These are phyloP conservation scores for Mycena galericulata DNA, from an alignment of 768 basidiomycete species.

Conservation along the genomic window DNA sequence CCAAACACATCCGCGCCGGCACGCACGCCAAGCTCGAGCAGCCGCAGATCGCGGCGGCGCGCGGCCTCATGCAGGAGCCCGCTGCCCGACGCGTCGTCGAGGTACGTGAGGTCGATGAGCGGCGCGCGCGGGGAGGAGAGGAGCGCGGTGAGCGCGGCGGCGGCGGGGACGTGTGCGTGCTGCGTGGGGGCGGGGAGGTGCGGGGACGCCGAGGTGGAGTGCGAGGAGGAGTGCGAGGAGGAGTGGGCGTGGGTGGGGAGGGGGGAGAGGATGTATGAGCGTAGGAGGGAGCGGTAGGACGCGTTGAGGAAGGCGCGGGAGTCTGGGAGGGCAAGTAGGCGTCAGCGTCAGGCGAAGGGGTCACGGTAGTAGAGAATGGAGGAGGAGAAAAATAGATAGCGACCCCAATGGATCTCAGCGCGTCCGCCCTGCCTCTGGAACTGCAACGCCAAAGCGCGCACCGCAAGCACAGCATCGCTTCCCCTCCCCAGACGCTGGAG, in stretches of 20 bases:
- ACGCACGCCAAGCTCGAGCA: constrained; percentile 87
- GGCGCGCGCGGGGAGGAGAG: constrained; percentile 77
- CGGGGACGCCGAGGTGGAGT: background rate
- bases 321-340: constrained; percentile 55
- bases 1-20: constrained; percentile 86
- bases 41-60: constrained; percentile 78
- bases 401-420: no score
- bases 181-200: background rate
- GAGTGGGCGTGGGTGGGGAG: constrained; percentile 33
- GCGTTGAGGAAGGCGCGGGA: constrained; percentile 83
- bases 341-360: background rate
- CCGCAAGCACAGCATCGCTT: no score
- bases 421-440: no score
- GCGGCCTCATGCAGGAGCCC: constrained; percentile 79
- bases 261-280: constrained; percentile 78
- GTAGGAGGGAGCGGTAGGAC: constrained; percentile 78
- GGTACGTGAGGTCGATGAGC: constrained; percentile 81
- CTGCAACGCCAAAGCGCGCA: no score
- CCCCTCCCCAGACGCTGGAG: no score
- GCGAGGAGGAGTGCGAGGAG: constrained; percentile 36
- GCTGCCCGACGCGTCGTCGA: constrained; percentile 81
- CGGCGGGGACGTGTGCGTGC: constrained; percentile 41
- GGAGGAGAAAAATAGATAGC: background rate
- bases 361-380: background rate
- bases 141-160: constrained; percentile 62